phyloP scores from a whole-genome alignment of 371 early-diverging fungal species.

The Mucor plumbeus region DNA sequence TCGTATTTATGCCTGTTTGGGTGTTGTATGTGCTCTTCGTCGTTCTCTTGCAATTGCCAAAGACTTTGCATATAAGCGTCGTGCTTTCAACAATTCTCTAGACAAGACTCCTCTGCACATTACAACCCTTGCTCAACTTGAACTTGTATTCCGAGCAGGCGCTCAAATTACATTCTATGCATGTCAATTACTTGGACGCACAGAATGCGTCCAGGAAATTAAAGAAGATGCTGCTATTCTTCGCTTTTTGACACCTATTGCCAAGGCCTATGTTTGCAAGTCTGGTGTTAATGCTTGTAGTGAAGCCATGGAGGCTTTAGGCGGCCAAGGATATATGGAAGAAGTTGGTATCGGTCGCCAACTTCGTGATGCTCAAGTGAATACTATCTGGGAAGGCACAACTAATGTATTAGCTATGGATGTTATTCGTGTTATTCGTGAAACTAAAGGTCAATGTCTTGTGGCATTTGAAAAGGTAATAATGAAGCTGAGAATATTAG shows the following conservation, averaged over 20 bases:
- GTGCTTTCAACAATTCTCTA: slow-evolving; percentile 30
- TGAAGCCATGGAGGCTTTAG: slow-evolving; percentile 71
- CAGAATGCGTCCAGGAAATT: slow-evolving; percentile 37
- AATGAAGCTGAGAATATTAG: no score
- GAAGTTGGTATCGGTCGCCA: slow-evolving; percentile 65
- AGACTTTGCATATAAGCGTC: slow-evolving; percentile 63
- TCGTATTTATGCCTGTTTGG: slow-evolving; percentile 64
- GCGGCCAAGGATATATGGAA: slow-evolving; percentile 79
- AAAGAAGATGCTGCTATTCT: slow-evolving; percentile 50
- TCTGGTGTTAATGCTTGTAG: slow-evolving; percentile 50
- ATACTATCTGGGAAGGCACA: slow-evolving; percentile 76
- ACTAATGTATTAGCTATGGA: slow-evolving; percentile 72
- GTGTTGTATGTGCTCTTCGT: slow-evolving; percentile 52
- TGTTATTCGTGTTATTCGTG: slow-evolving; percentile 62
- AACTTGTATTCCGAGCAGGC: slow-evolving; percentile 55
- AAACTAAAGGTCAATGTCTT: slow-evolving; percentile 51
- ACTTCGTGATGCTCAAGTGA: slow-evolving; percentile 69
- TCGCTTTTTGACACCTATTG: slow-evolving; percentile 69
- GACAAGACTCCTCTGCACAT: slow-evolving; percentile 62
- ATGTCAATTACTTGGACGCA: slow-evolving; percentile 59
- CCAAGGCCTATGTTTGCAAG: slow-evolving; percentile 65
- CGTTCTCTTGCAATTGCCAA: slow-evolving; percentile 59
- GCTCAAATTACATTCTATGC: slow-evolving; percentile 63
- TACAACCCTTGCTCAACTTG: slow-evolving; percentile 60
- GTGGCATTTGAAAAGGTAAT: slow-evolving; percentile 44